Evolutionary conservation across 345 rosid species (phyloP).

Genomic region (Carallia brachiata): DNA sequence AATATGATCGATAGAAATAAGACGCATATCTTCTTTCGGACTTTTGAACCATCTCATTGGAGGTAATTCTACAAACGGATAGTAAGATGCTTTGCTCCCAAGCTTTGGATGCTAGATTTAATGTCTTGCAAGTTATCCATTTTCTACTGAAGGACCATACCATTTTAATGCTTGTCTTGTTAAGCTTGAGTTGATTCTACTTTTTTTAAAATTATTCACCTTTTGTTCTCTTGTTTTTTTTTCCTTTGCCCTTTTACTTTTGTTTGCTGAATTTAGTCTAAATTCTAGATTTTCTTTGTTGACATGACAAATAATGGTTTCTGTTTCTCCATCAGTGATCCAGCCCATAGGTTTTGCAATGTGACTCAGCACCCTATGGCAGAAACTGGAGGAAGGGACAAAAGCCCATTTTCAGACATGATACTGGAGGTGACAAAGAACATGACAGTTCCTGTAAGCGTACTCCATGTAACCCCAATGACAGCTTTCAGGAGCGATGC

Average conservation of each 20-base stretch:
- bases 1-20: constrained; percentile 48
- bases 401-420: constrained; percentile 51
- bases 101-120: not conserved
- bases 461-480: constrained; percentile 69
- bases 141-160: not conserved
- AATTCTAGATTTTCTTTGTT: not conserved
- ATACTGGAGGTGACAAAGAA: constrained; percentile 51
- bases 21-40: constrained; percentile 70
- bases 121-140: not conserved
- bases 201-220: not conserved
- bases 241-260: not conserved
- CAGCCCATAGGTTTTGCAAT: constrained; percentile 54
- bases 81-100: not conserved
- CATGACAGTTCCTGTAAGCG: constrained; percentile 56
- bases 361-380: constrained; percentile 54
- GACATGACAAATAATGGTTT: not conserved
- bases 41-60: constrained; percentile 93
- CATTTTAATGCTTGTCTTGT: not conserved
- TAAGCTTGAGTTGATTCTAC: not conserved
- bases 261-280: not conserved
- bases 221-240: not conserved
- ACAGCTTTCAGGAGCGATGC: constrained; percentile 79
- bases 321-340: constrained; percentile 43
- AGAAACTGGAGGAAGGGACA: constrained; percentile 55
- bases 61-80: constrained; percentile 40